A percentile compares a stretch with the other conserved stretches of the same genome.
Evolutionary conservation across 2,329 filamentous ascomycete genomes (phyloP).

Genomic region (Daldinia sp.): DNA sequence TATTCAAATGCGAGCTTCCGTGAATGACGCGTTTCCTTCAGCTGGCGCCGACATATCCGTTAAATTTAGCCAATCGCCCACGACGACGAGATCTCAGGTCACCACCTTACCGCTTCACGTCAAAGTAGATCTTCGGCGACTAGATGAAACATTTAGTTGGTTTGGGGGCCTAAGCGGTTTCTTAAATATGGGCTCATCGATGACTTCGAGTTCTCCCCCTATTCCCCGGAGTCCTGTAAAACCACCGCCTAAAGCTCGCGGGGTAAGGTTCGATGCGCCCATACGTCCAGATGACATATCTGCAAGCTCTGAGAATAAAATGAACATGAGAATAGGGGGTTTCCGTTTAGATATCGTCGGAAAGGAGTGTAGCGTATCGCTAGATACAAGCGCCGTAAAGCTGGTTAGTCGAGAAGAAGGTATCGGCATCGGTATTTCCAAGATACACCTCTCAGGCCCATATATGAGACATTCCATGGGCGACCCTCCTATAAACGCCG

Average conservation of each 20-base stretch:
- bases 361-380: slow-evolving; percentile 74
- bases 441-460: slow-evolving; percentile 78
- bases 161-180: slow-evolving; percentile 93
- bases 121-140: slow-evolving; percentile 76
- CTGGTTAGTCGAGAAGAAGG: slow-evolving; percentile 77
- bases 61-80: slow-evolving; percentile 57
- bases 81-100: slow-evolving; percentile 65
- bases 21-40: slow-evolving; percentile 65
- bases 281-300: slow-evolving; percentile 59
- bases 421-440: slow-evolving; percentile 76
- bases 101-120: slow-evolving; percentile 80
- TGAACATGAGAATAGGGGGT: slow-evolving; percentile 80
- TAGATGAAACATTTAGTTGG: slow-evolving; percentile 88
- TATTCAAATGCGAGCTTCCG: slow-evolving; percentile 65
- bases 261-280: slow-evolving; percentile 66
- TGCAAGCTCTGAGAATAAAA: slow-evolving; percentile 66
- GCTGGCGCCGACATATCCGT: slow-evolving; percentile 66
- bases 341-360: slow-evolving; percentile 79
- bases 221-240: slow-evolving; percentile 50
- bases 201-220: slow-evolving; percentile 74
- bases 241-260: slow-evolving; percentile 56
- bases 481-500: slow-evolving; percentile 68
- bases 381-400: slow-evolving; percentile 85
- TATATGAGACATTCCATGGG: slow-evolving; percentile 61
- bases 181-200: slow-evolving; percentile 85